phyloP scores from a whole-genome alignment of 208 protist genomes.

The Crithidia mellificae region DNA sequence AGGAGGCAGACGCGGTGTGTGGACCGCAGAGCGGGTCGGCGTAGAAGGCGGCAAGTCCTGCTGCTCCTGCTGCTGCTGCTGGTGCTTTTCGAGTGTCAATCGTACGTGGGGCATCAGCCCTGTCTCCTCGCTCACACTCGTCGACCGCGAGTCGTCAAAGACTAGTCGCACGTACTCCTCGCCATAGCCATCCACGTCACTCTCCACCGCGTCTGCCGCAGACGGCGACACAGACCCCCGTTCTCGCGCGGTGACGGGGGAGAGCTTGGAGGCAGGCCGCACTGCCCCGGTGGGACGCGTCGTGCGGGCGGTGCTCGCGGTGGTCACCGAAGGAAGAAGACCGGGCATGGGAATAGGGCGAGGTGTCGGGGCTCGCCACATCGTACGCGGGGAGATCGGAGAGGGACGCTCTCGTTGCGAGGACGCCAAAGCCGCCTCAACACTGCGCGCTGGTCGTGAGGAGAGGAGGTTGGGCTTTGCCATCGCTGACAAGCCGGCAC shows the following conservation, averaged over 20 bases:
- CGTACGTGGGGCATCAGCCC: neutral
- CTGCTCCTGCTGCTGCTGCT: neutral
- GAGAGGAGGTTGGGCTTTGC: neutral
- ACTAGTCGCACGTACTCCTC: constrained; percentile 16
- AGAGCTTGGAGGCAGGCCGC: neutral
- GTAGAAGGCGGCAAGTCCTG: too few relatives aligned
- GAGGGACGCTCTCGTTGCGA: neutral
- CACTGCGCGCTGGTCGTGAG: neutral
- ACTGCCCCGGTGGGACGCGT: neutral
- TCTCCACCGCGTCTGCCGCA: neutral
- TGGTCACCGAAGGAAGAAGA: neutral
- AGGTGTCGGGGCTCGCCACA: constrained; percentile 22
- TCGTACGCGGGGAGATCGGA: neutral
- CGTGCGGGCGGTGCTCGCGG: neutral
- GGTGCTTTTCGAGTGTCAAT: too few relatives aligned
- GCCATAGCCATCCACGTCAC: neutral
- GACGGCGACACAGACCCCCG: neutral
- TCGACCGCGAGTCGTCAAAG: neutral
- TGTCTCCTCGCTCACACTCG: neutral
- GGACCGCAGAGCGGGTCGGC: too few relatives aligned
- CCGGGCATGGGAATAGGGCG: constrained; percentile 8
- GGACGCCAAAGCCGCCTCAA: neutral
- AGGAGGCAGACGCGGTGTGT: too few relatives aligned
- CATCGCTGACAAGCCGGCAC: neutral
- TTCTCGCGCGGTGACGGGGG: neutral